Conservation (phyloP, 768 basidiomycete species). For the Pleurotus ostreatus region DNA sequence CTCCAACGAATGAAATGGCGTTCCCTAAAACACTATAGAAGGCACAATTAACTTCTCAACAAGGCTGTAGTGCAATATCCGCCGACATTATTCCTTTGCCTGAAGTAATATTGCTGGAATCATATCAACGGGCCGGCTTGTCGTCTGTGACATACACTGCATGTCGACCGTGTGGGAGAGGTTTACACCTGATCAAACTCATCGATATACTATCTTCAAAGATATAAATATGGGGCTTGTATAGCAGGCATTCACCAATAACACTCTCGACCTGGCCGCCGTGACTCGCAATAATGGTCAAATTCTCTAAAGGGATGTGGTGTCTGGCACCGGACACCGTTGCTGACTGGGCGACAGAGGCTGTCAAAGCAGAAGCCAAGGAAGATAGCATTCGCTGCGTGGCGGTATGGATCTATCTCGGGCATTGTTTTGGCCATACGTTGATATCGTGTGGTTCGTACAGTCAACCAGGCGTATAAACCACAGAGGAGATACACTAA, state of each 20-base stretch:
- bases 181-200: background rate
- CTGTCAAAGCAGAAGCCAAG: constrained; percentile 19
- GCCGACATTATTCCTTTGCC: no score
- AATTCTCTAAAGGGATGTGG: constrained; percentile 31
- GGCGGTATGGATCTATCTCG: constrained; percentile 15
- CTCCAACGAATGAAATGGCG: no score
- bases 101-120: background rate
- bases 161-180: background rate
- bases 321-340: constrained; percentile 19
- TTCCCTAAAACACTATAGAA: no score
- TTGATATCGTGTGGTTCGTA: background rate
- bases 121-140: background rate
- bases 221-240: background rate
- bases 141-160: no score
- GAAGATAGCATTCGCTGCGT: constrained; percentile 24
- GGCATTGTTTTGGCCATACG: background rate
- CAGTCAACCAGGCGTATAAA: constrained; percentile 25
- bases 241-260: no score
- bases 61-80: no score
- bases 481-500: constrained; percentile 29
- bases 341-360: constrained; percentile 28
- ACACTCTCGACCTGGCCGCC: background rate
- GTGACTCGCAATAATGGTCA: constrained; percentile 20
- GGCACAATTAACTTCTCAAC: no score
- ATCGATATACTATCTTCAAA: background rate